Evolutionary conservation across 768 basidiomycete species (phyloP).

Genomic region (Panaeolus cyanescens): DNA sequence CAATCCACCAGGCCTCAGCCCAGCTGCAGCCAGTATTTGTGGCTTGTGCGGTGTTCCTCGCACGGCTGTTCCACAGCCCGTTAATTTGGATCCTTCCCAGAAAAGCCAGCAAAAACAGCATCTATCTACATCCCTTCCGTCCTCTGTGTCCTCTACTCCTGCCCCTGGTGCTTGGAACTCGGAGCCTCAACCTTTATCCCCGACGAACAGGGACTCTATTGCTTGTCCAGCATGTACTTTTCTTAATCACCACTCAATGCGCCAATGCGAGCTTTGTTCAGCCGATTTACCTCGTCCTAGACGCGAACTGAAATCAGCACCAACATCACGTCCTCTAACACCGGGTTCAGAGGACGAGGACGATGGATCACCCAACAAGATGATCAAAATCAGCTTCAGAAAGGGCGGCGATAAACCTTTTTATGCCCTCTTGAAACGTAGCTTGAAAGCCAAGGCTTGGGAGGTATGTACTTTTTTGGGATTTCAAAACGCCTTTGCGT

Average conservation of each 20-base stretch:
- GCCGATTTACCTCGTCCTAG: slow-evolving; percentile 56
- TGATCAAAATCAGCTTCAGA: slow-evolving; percentile 87
- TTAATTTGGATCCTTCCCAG: slow-evolving; percentile 21
- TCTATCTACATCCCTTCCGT: slow-evolving; percentile 41
- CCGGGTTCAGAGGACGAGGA: slow-evolving; percentile 40
- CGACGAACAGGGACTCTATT: slow-evolving; percentile 36
- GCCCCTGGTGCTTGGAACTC: background rate
- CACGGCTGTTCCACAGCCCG: slow-evolving; percentile 29
- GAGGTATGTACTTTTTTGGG: slow-evolving; percentile 33
- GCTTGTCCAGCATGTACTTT: slow-evolving; percentile 91
- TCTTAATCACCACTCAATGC: slow-evolving; percentile 77
- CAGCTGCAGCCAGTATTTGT: slow-evolving; percentile 69
- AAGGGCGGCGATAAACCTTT: slow-evolving; percentile 87
- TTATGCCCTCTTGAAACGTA: slow-evolving; percentile 74
- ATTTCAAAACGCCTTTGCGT: background rate
- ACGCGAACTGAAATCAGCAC: slow-evolving; percentile 56
- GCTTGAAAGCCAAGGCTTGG: slow-evolving; percentile 76
- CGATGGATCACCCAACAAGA: slow-evolving; percentile 34
- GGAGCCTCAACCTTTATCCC: slow-evolving; percentile 21
- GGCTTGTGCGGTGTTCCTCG: slow-evolving; percentile 82
- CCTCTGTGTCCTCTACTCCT: slow-evolving; percentile 22
- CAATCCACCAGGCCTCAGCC: slow-evolving; percentile 78
- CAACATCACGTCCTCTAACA: slow-evolving; percentile 65
- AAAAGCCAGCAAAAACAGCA: slow-evolving; percentile 12
- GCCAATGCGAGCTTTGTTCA: slow-evolving; percentile 83